These are phyloP conservation scores for Mycena filopes DNA, from an alignment of 768 basidiomycete species.

Conservation along the genomic window DNA sequence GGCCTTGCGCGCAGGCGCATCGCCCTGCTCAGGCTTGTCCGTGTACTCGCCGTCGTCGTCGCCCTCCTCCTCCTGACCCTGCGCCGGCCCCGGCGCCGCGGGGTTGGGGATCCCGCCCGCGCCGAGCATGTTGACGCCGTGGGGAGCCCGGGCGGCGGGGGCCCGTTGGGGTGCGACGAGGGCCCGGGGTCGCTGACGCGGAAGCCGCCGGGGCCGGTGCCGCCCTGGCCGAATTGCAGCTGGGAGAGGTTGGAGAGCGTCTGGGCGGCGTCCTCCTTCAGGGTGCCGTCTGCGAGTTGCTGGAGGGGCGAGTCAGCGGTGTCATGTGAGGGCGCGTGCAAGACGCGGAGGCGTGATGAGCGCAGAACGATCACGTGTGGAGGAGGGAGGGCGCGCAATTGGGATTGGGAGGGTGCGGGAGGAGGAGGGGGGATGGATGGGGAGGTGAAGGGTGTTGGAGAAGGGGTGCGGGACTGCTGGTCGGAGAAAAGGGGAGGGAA, in stretches of 20 bases:
- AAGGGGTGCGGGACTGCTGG: constrained; percentile 7
- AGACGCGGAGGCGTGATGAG: constrained; percentile 48
- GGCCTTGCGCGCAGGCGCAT: constrained; percentile 41
- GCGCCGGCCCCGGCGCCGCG: constrained; percentile 33
- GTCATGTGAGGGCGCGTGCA: constrained; percentile 35
- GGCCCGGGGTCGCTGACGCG: constrained; percentile 75
- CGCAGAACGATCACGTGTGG: constrained; percentile 37
- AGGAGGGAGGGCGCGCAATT: constrained; percentile 45
- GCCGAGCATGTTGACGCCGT: constrained; percentile 34
- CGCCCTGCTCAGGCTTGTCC: constrained; percentile 34
- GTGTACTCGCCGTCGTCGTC: constrained; percentile 41
- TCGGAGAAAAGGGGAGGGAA: constrained; percentile 24
- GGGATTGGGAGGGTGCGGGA: constrained; percentile 44
- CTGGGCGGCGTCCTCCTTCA: constrained; percentile 43
- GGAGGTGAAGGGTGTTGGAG: constrained; percentile 25
- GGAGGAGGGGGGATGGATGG: constrained; percentile 62
- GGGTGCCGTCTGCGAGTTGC: constrained; percentile 33
- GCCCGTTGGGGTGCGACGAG: constrained; percentile 77
- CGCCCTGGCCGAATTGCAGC: constrained; percentile 41
- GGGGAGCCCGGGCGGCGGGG: constrained; percentile 62
- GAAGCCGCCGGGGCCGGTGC: constrained; percentile 53
- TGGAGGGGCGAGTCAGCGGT: background rate
- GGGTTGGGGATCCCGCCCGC: constrained; percentile 59
- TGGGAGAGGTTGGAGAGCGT: constrained; percentile 42
- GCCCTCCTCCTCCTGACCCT: constrained; percentile 40